These are phyloP conservation scores for Jaltomata sinuosa DNA, from an alignment of 257 asterid genomes.

Conservation along the genomic window DNA sequence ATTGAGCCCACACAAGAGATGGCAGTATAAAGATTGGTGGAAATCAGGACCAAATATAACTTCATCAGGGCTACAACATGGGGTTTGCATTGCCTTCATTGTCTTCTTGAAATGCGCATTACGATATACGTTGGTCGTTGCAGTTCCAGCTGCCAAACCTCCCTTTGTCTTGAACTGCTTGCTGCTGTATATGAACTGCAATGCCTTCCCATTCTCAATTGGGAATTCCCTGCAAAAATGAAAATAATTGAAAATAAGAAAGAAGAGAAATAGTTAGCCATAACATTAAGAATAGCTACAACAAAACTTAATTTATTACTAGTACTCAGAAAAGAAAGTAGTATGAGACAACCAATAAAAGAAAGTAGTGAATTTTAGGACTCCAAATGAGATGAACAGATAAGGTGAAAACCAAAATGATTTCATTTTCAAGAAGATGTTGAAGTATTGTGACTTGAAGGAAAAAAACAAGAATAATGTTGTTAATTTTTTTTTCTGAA, in stretches of 20 bases:
- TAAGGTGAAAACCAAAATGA: not conserved
- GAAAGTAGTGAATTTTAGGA: not conserved
- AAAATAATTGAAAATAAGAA: not conserved
- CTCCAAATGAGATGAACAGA: not conserved
- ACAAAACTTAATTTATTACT: not conserved
- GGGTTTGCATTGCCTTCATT: constrained; percentile 74
- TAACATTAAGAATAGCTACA: not conserved
- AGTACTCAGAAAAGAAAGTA: not conserved
- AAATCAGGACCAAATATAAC: constrained; percentile 90
- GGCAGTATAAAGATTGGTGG: constrained; percentile 82
- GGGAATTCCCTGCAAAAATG: constrained; percentile 56
- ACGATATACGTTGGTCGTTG: constrained; percentile 84
- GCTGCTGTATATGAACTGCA: constrained; percentile 87
- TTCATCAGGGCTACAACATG: constrained; percentile 91
- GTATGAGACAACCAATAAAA: not conserved
- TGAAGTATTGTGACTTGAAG: not conserved
- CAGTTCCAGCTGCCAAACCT: constrained; percentile 90
- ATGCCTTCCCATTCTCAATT: constrained; percentile 61
- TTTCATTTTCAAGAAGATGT: not conserved
- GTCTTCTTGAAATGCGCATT: constrained; percentile 60
- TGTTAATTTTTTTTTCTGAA: not conserved
- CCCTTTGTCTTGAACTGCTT: constrained; percentile 92
- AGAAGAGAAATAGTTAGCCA: not conserved
- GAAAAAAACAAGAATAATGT: not conserved
- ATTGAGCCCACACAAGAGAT: constrained; percentile 76